phyloP scores from a whole-genome alignment of 2,329 filamentous ascomycete genomes.

The Zymoseptoria passerinii region DNA sequence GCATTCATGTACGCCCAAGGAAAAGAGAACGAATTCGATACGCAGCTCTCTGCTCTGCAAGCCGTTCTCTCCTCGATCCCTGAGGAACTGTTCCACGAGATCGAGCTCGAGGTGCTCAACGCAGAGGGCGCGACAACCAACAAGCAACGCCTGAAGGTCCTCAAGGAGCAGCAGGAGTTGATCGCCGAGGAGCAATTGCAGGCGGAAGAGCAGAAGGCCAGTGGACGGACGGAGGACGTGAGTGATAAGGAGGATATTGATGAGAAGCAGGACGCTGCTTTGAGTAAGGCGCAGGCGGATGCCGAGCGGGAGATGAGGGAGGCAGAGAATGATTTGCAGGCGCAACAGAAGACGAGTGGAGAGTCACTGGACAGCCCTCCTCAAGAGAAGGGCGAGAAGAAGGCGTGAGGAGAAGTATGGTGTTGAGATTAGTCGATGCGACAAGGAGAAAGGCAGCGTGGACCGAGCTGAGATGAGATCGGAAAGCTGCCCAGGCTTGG shows the following conservation, averaged over 20 bases:
- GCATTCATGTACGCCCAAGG: slow-evolving; percentile 93
- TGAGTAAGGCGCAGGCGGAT: slow-evolving; percentile 13
- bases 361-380: no score
- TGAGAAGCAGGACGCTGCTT: slow-evolving; percentile 43
- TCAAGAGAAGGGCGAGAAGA: no score
- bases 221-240: slow-evolving; percentile 45
- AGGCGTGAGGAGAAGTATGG: no score
- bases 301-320: slow-evolving; percentile 17
- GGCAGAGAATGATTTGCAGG: slow-evolving; percentile 17
- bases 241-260: slow-evolving; percentile 90
- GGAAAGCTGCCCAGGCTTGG: no score
- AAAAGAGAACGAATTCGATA: slow-evolving; percentile 73
- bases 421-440: no score
- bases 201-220: slow-evolving; percentile 68
- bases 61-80: slow-evolving; percentile 90
- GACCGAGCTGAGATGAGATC: no score
- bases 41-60: slow-evolving; percentile 85
- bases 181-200: slow-evolving; percentile 97
- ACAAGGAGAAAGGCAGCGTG: no score
- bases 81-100: slow-evolving; percentile 98
- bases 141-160: slow-evolving; percentile 95
- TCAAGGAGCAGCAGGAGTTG: slow-evolving; percentile 96
- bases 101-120: slow-evolving; percentile 94
- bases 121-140: slow-evolving; percentile 96
- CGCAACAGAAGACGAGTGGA: slow-evolving; percentile 8